Base-by-base conservation (phyloP, 495 filamentous ascomycete species). In the Sphaerosporella brunnea region DNA sequence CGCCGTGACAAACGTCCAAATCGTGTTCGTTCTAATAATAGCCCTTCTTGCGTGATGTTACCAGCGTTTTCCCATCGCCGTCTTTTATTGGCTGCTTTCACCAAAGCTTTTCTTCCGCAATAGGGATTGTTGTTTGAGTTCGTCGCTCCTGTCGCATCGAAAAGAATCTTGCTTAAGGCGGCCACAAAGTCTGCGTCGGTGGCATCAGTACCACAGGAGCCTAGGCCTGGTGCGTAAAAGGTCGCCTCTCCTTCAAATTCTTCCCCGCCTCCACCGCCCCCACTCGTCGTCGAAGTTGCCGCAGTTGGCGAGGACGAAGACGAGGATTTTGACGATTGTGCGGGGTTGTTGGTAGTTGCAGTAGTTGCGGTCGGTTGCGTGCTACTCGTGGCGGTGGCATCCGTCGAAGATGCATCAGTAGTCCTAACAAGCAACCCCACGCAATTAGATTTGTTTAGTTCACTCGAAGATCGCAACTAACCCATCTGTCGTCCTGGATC, bases 111-210 rank as follows among this genome's bases (percentile, higher is more conserved):
- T 23, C 50, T 32, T 5, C 55, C 47, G 48, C 55, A 60, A 37
- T 55, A 58, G 11, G 57, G 57, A 23, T 60, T 60, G 41, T 52
- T 53, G n/a, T 58, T 58, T 13, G 54, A 47, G 30, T 60, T 58
- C 4, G 51, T 50, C 21, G 48, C 47, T 4, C 53, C 53, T 2
- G 51, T 58, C 47, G 56, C 51, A 18, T 59, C 56, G 23, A 59
- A 59, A 2, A 54, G 51, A 9, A 54, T 41, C 45, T 35, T 57
- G 24, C 55, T 55, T 8, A 60, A 36, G 4, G 57, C 57, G 11
- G 52, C 51, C 21, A 58, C 52, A 21, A 55, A 60, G 15, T 60
- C 49, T 25, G 51, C 52, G 26, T 60, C 55, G 2, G 46, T 55
- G 13, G 25, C 58, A 16, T 58, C 57, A 10, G 45, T 58, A 23